Evolutionary conservation across 306 rosid genomes (phyloP).

Genomic region (Potentilla sterilis): DNA sequence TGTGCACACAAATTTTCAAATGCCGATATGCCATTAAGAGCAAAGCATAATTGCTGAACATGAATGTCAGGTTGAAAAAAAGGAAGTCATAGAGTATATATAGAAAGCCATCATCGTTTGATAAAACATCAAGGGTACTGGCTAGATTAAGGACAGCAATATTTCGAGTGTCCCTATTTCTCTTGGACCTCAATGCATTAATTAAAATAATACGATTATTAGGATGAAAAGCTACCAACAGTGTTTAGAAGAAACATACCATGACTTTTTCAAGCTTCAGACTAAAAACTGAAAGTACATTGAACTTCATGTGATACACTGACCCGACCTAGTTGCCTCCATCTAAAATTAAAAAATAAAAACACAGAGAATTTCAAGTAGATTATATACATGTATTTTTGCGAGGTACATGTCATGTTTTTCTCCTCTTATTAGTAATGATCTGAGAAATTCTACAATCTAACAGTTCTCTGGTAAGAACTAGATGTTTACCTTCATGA

Average conservation of each 20-base stretch:
- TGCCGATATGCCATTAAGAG: too few relatives aligned
- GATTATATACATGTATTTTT: background rate
- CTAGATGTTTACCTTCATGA: background rate
- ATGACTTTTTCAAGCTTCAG: background rate
- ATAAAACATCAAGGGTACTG: background rate
- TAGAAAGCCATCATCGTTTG: background rate
- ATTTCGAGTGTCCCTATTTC: background rate
- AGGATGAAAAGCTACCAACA: background rate
- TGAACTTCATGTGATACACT: background rate
- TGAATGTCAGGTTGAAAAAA: background rate
- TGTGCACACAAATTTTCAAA: background rate
- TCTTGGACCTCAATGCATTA: background rate
- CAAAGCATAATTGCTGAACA: background rate
- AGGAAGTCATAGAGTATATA: background rate
- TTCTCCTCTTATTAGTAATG: background rate
- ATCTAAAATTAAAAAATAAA: background rate
- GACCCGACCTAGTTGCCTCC: background rate
- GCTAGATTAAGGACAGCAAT: background rate
- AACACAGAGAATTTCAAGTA: background rate
- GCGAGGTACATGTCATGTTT: background rate
- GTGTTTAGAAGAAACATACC: background rate
- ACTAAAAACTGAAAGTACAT: constrained; percentile 1
- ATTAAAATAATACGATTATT: background rate
- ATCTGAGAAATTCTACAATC: background rate
- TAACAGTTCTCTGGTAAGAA: background rate